A percentile compares a stretch with the other conserved stretches of the same genome.
These are phyloP conservation scores for Ogataea salicorniae DNA, from an alignment of 805 yeast genomes.

Conservation along the genomic window DNA sequence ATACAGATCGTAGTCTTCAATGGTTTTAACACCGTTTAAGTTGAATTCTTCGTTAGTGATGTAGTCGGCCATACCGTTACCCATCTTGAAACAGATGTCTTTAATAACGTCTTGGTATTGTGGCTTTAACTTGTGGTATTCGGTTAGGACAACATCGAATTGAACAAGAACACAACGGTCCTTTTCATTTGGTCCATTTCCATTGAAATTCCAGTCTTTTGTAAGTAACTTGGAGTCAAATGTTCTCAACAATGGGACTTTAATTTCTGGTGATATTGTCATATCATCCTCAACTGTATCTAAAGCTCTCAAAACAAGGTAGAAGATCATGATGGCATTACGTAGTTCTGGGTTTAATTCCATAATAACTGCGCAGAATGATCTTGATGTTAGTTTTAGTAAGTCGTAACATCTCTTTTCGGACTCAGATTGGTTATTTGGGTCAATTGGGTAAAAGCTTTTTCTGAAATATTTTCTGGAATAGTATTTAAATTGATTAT, in stretches of 20 bases:
- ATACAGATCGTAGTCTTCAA: slow-evolving; percentile 80
- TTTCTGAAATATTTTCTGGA: slow-evolving; percentile 45
- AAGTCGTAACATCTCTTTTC: slow-evolving; percentile 63
- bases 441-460: slow-evolving; percentile 46
- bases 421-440: slow-evolving; percentile 35
- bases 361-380: slow-evolving; percentile 89
- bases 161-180: slow-evolving; percentile 80
- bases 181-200: slow-evolving; percentile 67
- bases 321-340: slow-evolving; percentile 76
- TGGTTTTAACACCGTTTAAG: slow-evolving; percentile 68
- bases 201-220: slow-evolving; percentile 78
- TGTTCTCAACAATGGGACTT: slow-evolving; percentile 65
- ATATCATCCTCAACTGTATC: slow-evolving; percentile 97
- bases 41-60: slow-evolving; percentile 73
- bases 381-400: slow-evolving; percentile 70
- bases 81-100: slow-evolving; percentile 82
- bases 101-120: slow-evolving; percentile 73
- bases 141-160: slow-evolving; percentile 63
- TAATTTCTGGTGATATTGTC: slow-evolving; percentile 67
- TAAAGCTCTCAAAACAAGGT: slow-evolving; percentile 79
- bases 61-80: slow-evolving; percentile 97
- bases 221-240: slow-evolving; percentile 61
- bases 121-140: slow-evolving; percentile 67
- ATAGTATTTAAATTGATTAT: neutral
- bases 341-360: slow-evolving; percentile 89